These are phyloP conservation scores for Pseudopyrenochaeta lycopersici DNA, from an alignment of 2,329 filamentous ascomycete genomes.

Conservation along the genomic window DNA sequence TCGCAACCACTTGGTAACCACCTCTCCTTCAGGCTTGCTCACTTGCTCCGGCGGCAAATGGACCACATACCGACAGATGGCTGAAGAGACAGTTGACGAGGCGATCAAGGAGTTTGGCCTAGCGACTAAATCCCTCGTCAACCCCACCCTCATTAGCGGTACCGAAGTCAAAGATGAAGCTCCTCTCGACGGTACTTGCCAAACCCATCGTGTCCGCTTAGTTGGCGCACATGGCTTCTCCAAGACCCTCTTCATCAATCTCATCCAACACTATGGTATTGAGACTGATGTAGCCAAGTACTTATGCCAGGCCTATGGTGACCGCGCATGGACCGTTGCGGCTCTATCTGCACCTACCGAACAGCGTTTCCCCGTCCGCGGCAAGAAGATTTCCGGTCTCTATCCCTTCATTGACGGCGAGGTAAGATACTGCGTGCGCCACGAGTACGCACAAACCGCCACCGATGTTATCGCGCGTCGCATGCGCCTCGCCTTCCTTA, in stretches of 20 bases:
- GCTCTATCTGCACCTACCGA: constrained; percentile 80
- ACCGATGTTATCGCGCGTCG: constrained; percentile 87
- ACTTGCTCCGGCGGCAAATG: constrained; percentile 91
- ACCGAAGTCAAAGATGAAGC: constrained; percentile 78
- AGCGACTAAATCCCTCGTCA: constrained; percentile 63
- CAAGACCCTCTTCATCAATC: constrained; percentile 91
- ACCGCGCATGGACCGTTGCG: constrained; percentile 90
- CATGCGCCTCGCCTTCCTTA: constrained; percentile 87
- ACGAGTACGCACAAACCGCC: constrained; percentile 92
- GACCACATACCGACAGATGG: constrained; percentile 94
- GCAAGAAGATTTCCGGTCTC: constrained; percentile 78
- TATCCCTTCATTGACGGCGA: constrained; percentile 95
- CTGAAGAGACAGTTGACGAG: constrained; percentile 86
- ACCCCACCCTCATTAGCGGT: constrained; percentile 73
- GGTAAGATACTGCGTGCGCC: constrained; percentile 83
- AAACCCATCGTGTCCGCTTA: constrained; percentile 83
- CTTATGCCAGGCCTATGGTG: constrained; percentile 85
- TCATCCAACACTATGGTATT: constrained; percentile 91
- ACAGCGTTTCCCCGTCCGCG: constrained; percentile 81
- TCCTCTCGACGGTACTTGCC: constrained; percentile 76
- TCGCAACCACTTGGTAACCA: constrained; percentile 83
- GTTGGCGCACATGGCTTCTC: constrained; percentile 87
- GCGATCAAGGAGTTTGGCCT: constrained; percentile 76
- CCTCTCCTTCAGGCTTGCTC: constrained; percentile 80
- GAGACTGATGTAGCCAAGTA: constrained; percentile 94